Conservation (phyloP, 2,329 filamentous ascomycete genomes). For the Colletotrichum incanum region DNA sequence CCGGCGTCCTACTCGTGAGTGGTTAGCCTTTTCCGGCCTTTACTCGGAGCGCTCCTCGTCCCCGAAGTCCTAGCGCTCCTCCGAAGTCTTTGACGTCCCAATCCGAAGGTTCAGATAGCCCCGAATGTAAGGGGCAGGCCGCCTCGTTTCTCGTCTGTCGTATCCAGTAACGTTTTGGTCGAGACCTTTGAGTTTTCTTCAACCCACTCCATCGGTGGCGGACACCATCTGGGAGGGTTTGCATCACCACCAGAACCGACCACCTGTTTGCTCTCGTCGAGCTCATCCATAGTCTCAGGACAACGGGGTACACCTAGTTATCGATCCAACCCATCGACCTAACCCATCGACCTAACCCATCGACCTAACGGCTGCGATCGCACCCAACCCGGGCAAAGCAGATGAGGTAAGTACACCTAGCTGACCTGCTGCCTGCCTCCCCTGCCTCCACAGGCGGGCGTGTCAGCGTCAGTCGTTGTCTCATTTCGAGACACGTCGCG, state of each 20-base stretch:
- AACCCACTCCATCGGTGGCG: conserved; percentile 29
- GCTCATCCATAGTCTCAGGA: background rate
- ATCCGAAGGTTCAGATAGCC: conserved; percentile 10
- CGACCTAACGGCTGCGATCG: conserved; percentile 48
- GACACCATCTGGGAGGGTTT: conserved; percentile 11
- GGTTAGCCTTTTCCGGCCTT: conserved; percentile 35
- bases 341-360: conserved; percentile 46
- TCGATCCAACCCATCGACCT: conserved; percentile 46
- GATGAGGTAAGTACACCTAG: conserved; percentile 41
- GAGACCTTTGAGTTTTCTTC: conserved; percentile 1
- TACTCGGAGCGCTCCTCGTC: conserved; percentile 12
- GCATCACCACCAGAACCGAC: conserved; percentile 10
- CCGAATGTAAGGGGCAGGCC: conserved; percentile 4
- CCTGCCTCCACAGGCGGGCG: conserved; percentile 13
- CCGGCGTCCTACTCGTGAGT: background rate
- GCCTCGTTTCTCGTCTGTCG: background rate
- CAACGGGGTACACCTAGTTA: conserved; percentile 7
- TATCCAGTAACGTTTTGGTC: conserved; percentile 9
- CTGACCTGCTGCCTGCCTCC: background rate
- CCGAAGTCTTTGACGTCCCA: conserved; percentile 25
- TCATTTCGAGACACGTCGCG: conserved; percentile 19
- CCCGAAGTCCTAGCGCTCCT: conserved; percentile 27
- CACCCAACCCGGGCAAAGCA: conserved; percentile 49
- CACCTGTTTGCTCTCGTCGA: background rate
- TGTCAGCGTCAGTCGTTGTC: conserved; percentile 1